Evolutionary conservation across 192 early-diverging fungal genomes (phyloP), one percentile per base, ranked within the genome.

Genomic region (Phlyctochytrium bullatum): DNA sequence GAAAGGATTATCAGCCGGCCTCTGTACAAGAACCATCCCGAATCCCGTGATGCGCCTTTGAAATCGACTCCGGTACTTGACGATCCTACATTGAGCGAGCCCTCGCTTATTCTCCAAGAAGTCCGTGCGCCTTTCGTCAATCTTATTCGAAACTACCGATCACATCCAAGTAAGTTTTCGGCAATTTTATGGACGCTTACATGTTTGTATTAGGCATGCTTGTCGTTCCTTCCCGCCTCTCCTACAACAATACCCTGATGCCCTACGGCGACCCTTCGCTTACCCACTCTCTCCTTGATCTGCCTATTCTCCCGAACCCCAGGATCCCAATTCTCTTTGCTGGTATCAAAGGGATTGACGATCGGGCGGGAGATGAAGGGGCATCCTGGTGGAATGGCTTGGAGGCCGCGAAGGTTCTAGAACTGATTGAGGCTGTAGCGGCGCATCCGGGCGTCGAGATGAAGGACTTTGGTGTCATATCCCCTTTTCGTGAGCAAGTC

Each of bases 401-500:
- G 2, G 85, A 86, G 66, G 81, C 76, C 0, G 67, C 58, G 2
- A 64, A 78, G 25, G 78, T 86, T 0, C 58, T 68, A 1, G 73
- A 72, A 28, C 47, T 73, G 23, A 73, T 84, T n/a, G 68, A 71
- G 25, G 31, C 36, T 29, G 59, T 86, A 10, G 31, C n/a, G 0
- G 32, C 4, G 1, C 61, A 64, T 27, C 31, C 33, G 28, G 54
- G 52, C 27, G 74, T 86, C 30, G 61, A 53, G 17, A 31, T 67
- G n/a, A 64, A 63, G 4, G 78, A 83, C 31, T 72, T 86, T 76
- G 85, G 83, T 36, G 74, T 86, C 14, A 85, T 86, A 33, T 65
- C 80, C 0, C 80, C 85, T 1, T 85, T 83, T 67, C 73, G 83
- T 1, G 79, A 83, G 56, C 83, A 85, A 62, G 83, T 84, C 53